Percentiles rank a stretch among this genome's conserved stretches.
These are phyloP conservation scores for Karstenula rhodostoma DNA, from an alignment of 2,329 filamentous ascomycete genomes.

Conservation along the genomic window DNA sequence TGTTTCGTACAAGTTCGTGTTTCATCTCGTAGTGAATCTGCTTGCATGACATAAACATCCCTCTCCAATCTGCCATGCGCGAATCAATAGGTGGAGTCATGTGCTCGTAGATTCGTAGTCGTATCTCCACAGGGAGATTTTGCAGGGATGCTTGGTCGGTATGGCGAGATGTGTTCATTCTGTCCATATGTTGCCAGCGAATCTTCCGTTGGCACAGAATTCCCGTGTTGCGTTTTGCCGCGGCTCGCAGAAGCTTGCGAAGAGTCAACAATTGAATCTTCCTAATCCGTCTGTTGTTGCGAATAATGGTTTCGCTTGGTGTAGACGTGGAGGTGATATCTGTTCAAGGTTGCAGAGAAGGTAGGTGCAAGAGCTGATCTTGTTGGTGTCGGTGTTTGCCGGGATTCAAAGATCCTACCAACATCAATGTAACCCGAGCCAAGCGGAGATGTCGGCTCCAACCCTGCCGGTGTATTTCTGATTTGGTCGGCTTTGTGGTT, in stretches of 20 bases:
- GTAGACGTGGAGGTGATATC: neutral
- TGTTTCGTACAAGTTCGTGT: slow-evolving; percentile 8
- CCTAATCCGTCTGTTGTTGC: neutral
- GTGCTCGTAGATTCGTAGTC: slow-evolving; percentile 1
- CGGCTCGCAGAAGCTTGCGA: no score
- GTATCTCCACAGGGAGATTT: slow-evolving; percentile 2
- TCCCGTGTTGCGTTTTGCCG: no score
- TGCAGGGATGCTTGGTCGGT: neutral
- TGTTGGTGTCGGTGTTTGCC: neutral
- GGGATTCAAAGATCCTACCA: neutral
- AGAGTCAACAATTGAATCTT: no score
- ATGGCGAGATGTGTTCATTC: neutral
- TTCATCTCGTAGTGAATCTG: slow-evolving; percentile 10
- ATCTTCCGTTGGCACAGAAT: neutral
- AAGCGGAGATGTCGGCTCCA: neutral
- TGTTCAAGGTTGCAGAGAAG: neutral
- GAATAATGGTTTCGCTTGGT: neutral
- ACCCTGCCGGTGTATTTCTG: neutral
- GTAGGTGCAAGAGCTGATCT: neutral
- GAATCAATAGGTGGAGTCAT: slow-evolving; percentile 1
- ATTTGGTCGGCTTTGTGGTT: neutral
- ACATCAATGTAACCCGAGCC: neutral
- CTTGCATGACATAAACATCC: slow-evolving; percentile 4
- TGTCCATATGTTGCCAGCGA: neutral
- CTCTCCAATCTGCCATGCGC: slow-evolving; percentile 4